A percentile compares a stretch with the other conserved stretches of the same genome.
Conservation (phyloP, 768 basidiomycete species). For the Amanita molliuscula region DNA sequence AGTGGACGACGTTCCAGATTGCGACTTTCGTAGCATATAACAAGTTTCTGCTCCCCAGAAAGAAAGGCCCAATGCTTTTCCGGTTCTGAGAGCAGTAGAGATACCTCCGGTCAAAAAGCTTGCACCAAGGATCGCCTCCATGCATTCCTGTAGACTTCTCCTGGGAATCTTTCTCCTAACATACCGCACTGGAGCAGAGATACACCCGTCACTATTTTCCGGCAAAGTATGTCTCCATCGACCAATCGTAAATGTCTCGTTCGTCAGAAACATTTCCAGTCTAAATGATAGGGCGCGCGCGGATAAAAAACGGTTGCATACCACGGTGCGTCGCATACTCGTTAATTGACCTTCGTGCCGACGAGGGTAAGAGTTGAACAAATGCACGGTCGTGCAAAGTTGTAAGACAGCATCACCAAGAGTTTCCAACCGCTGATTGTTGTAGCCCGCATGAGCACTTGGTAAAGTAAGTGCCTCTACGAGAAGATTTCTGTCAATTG, state of each 20-base stretch:
- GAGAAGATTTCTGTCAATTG: constrained; percentile 45
- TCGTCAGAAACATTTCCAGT: constrained; percentile 53
- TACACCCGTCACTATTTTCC: constrained; percentile 15
- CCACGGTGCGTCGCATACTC: constrained; percentile 46
- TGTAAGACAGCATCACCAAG: constrained; percentile 81
- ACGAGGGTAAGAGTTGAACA: constrained; percentile 67
- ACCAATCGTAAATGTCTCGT: constrained; percentile 41
- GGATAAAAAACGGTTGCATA: constrained; percentile 67
- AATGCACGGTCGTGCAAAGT: constrained; percentile 62
- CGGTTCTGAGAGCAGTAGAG: constrained; percentile 52
- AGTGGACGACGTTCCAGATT: constrained; percentile 16
- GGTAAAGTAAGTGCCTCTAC: constrained; percentile 75
- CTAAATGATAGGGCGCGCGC: constrained; percentile 53
- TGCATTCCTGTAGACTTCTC: constrained; percentile 75
- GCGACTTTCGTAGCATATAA: constrained; percentile 40
- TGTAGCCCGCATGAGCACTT: constrained; percentile 48
- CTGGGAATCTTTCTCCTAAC: constrained; percentile 46
- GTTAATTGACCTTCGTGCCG: constrained; percentile 81
- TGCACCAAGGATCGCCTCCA: constrained; percentile 80
- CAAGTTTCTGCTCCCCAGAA: constrained; percentile 69
- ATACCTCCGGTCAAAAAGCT: constrained; percentile 68
- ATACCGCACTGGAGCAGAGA: constrained; percentile 15
- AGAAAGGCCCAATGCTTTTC: constrained; percentile 53
- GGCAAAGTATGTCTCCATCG: constrained; percentile 50
- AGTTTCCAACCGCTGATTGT: constrained; percentile 81